Evolutionary conservation across 306 rosid genomes (phyloP).

Genomic region (Medicago ruthenica): DNA sequence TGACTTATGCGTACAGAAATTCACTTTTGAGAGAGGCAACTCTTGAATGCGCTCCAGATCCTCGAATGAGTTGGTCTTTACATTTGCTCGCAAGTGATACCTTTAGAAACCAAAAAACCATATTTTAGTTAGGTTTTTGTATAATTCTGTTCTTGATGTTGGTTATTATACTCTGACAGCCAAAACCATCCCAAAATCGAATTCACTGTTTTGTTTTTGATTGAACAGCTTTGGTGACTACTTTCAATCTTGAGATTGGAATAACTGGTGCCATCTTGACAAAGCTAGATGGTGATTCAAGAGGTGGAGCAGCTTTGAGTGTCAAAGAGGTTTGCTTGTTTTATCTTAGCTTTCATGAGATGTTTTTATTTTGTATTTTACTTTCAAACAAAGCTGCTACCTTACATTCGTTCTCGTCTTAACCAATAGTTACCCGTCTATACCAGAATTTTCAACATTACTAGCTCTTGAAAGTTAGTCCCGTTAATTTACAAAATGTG

Average conservation of each 20-base stretch:
- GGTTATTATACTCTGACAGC: too few species aligned
- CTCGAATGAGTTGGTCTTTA: neutral
- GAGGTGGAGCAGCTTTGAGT: constrained; percentile 99
- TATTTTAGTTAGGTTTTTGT: constrained; percentile 13
- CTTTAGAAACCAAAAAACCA: neutral
- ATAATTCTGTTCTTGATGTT: neutral
- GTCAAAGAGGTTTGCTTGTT: constrained; percentile 81
- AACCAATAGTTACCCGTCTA: constrained; percentile 22
- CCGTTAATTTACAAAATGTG: constrained; percentile 1
- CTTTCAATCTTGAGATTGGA: constrained; percentile 97
- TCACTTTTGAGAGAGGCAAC: neutral
- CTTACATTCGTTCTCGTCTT: constrained; percentile 21
- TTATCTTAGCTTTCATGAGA: constrained; percentile 24
- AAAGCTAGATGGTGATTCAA: constrained; percentile 98
- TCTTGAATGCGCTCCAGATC: neutral
- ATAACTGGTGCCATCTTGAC: constrained; percentile 98
- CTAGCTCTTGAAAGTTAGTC: constrained; percentile 25
- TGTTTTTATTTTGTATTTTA: constrained; percentile 34
- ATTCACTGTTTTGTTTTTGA: constrained; percentile 23
- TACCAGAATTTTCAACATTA: constrained; percentile 10
- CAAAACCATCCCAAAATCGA: constrained; percentile 5
- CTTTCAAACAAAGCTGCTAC: constrained; percentile 10
- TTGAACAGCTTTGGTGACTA: constrained; percentile 81
- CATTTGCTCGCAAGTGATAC: neutral
- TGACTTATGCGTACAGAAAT: neutral